A percentile compares a stretch with the other conserved stretches of the same genome.
Evolutionary conservation across 345 rosid species (phyloP).

Genomic region (Camelina hispida): DNA sequence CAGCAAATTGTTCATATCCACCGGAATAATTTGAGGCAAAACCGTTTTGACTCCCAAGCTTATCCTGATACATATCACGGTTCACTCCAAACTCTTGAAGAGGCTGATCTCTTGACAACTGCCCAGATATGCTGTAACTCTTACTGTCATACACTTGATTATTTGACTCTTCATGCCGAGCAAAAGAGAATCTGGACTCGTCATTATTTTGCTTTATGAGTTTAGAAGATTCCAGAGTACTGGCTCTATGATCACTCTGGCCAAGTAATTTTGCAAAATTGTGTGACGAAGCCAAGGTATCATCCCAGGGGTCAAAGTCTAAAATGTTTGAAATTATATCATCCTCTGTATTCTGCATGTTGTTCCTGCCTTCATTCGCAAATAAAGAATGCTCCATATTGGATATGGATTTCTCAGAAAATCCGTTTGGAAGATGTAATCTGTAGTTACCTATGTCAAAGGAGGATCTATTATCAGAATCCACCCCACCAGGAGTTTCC

Average conservation of each 20-base stretch:
- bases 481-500: conserved; percentile 35
- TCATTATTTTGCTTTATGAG: conserved; percentile 61
- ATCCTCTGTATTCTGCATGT: conserved; percentile 57
- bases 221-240: conserved; percentile 51
- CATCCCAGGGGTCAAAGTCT: conserved; percentile 85
- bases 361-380: conserved; percentile 47
- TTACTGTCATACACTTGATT: conserved; percentile 50
- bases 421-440: conserved; percentile 52
- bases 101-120: conserved; percentile 49
- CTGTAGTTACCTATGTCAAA: conserved; percentile 46
- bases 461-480: conserved; percentile 43
- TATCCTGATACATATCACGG: conserved; percentile 50
- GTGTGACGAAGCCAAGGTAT: conserved; percentile 67
- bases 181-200: conserved; percentile 90
- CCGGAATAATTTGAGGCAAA: conserved; percentile 54
- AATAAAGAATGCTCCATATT: conserved; percentile 46
- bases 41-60: conserved; percentile 52
- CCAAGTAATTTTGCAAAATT: conserved; percentile 66
- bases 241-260: conserved; percentile 56
- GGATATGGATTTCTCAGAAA: conserved; percentile 46
- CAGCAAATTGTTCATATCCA: conserved; percentile 50
- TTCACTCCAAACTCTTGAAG: conserved; percentile 49
- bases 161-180: conserved; percentile 68
- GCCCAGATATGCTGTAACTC: conserved; percentile 46
- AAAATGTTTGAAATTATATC: conserved; percentile 79